Percentiles rank a stretch among this genome's conserved stretches.
phyloP scores from a whole-genome alignment of 2,329 filamentous ascomycete species.

The Botrytis aclada region DNA sequence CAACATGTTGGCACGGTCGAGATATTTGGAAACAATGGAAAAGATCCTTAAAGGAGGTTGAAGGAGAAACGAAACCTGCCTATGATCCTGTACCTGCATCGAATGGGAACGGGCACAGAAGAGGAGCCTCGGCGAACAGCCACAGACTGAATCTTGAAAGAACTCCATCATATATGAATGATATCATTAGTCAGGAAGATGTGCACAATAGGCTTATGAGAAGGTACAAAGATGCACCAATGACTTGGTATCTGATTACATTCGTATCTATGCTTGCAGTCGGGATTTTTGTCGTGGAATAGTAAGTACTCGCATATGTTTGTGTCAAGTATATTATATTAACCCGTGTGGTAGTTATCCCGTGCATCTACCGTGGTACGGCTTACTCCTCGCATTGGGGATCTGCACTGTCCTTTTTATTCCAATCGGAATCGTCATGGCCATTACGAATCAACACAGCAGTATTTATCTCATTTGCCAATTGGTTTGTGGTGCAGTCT shows the following conservation, averaged over 20 bases:
- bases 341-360: conserved; percentile 56
- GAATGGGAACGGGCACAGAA: conserved; percentile 18
- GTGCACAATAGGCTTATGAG: conserved; percentile 83
- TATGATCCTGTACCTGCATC: conserved; percentile 50
- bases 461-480: conserved; percentile 86
- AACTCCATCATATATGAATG: conserved; percentile 45
- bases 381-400: conserved; percentile 71
- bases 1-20: conserved; percentile 77
- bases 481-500: conserved; percentile 75
- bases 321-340: neutral
- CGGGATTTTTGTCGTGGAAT: conserved; percentile 81
- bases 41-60: conserved; percentile 62
- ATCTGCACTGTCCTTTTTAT: conserved; percentile 83
- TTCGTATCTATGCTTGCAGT: conserved; percentile 73
- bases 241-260: conserved; percentile 76
- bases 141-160: conserved; percentile 26
- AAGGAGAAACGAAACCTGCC: conserved; percentile 46
- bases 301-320: conserved; percentile 51
- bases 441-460: conserved; percentile 85
- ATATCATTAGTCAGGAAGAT: conserved; percentile 69
- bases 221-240: conserved; percentile 76
- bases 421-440: conserved; percentile 89
- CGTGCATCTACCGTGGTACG: conserved; percentile 82
- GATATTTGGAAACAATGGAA: conserved; percentile 79
- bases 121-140: conserved; percentile 6